Evolutionary conservation across 2,329 filamentous ascomycete species (phyloP).

Genomic region (Aspergillus sp.): DNA sequence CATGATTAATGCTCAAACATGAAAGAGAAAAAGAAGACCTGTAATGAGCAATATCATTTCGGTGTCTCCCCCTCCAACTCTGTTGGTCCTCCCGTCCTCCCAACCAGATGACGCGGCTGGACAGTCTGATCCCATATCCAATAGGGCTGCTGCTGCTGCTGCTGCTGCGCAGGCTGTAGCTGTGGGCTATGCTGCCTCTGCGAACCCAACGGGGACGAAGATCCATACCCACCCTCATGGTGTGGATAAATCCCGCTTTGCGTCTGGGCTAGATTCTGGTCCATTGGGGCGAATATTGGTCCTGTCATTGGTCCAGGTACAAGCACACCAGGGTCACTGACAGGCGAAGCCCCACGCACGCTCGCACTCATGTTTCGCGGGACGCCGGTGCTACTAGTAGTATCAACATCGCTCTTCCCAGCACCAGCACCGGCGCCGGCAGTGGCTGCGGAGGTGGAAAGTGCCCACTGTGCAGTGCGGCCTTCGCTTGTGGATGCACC

Average conservation of each 20-base stretch:
- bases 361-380: background rate
- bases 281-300: background rate
- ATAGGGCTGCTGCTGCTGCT: slow-evolving; percentile 1
- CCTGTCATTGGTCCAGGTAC: background rate
- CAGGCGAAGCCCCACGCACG: background rate
- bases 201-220: background rate
- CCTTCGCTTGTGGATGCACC: slow-evolving; percentile 23
- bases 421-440: background rate
- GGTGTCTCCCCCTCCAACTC: slow-evolving; percentile 5
- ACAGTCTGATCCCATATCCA: slow-evolving; percentile 7
- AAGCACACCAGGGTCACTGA: background rate
- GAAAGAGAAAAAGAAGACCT: background rate
- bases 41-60: background rate
- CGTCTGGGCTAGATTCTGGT: background rate
- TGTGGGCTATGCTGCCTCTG: background rate
- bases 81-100: background rate
- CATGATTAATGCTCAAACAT: background rate
- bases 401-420: background rate
- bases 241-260: background rate
- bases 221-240: background rate
- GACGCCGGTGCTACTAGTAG: background rate
- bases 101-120: background rate
- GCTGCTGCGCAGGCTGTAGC: background rate
- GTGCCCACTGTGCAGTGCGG: slow-evolving; percentile 34
- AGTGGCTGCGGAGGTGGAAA: slow-evolving; percentile 15